Conservation (phyloP, 2,329 filamentous ascomycete species). For the Ceratocystis huliohia region DNA sequence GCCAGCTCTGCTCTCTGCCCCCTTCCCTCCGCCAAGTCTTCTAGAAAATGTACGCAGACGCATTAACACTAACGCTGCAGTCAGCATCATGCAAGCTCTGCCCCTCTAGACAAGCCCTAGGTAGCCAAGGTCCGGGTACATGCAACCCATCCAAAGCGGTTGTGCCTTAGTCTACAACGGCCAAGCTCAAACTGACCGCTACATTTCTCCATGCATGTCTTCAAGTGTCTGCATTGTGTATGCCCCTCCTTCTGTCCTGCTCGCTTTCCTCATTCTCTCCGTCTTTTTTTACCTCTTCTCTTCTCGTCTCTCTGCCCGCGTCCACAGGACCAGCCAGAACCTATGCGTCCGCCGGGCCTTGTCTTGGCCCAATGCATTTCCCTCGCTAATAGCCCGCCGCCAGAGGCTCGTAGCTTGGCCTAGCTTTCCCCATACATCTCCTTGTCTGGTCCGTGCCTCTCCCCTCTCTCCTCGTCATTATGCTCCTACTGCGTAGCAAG, state of each 20-base stretch:
- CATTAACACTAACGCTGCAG: background rate
- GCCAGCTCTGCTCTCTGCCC: background rate
- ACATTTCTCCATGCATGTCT: background rate
- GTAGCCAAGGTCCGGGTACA: background rate
- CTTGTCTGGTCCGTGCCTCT: background rate
- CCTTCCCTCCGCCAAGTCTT: background rate
- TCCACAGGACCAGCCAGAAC: background rate
- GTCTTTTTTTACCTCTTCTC: background rate
- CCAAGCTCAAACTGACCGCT: constrained; percentile 1
- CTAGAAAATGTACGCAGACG: background rate
- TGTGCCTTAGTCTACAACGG: background rate
- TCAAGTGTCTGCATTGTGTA: constrained; percentile 4
- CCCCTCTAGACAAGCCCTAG: background rate
- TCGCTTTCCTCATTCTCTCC: background rate
- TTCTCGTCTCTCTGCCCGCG: background rate
- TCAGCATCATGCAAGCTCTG: background rate
- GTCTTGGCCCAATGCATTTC: background rate
- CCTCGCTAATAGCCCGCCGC: background rate
- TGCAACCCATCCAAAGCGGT: background rate
- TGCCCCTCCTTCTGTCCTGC: background rate
- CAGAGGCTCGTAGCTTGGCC: background rate
- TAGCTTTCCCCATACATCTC: constrained; percentile 1
- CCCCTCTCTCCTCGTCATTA: background rate
- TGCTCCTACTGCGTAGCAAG: too few species aligned
- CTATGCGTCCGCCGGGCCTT: background rate